Percentiles rank a stretch among this genome's conserved stretches.
Evolutionary conservation across 345 rosid species (phyloP).

Genomic region (Eucalyptus regnans): DNA sequence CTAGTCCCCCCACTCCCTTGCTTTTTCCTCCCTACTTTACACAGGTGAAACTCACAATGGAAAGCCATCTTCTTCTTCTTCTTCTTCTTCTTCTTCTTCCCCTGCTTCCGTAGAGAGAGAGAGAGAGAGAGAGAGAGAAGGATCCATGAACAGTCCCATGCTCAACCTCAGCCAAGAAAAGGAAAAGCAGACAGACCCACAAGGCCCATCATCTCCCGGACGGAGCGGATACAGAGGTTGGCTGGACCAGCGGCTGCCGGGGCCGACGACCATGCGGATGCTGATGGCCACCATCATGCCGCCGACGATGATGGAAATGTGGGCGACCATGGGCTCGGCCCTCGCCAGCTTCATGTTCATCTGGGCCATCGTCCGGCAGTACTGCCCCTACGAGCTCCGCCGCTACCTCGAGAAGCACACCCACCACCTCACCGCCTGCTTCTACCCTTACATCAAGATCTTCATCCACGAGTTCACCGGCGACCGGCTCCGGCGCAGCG

Average conservation of each 20-base stretch:
- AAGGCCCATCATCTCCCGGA: not conserved
- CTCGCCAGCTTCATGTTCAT: slow-evolving; percentile 46
- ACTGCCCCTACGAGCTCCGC: slow-evolving; percentile 43
- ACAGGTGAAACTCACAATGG: not conserved
- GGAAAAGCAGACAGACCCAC: not conserved
- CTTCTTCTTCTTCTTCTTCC: not conserved
- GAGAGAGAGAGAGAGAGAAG: not conserved
- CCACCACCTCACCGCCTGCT: slow-evolving; percentile 7
- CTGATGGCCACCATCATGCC: slow-evolving; percentile 5
- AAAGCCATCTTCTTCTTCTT: not conserved
- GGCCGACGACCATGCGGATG: not conserved
- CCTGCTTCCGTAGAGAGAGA: not conserved
- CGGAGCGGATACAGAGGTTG: not conserved
- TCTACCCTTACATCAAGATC: slow-evolving; percentile 35
- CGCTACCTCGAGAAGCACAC: slow-evolving; percentile 22
- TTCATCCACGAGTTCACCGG: slow-evolving; percentile 37
- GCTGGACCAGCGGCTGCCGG: not conserved
- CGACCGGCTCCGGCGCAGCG: slow-evolving; percentile 34
- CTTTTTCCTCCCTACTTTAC: not conserved
- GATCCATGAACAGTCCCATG: not conserved
- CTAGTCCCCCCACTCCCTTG: not conserved
- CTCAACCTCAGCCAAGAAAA: not conserved
- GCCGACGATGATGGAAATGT: slow-evolving; percentile 27
- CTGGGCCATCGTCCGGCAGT: slow-evolving; percentile 38
- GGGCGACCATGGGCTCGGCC: slow-evolving; percentile 49